Conservation (phyloP, 345 rosid genomes). For the Diplotaxis tenuifolia region DNA sequence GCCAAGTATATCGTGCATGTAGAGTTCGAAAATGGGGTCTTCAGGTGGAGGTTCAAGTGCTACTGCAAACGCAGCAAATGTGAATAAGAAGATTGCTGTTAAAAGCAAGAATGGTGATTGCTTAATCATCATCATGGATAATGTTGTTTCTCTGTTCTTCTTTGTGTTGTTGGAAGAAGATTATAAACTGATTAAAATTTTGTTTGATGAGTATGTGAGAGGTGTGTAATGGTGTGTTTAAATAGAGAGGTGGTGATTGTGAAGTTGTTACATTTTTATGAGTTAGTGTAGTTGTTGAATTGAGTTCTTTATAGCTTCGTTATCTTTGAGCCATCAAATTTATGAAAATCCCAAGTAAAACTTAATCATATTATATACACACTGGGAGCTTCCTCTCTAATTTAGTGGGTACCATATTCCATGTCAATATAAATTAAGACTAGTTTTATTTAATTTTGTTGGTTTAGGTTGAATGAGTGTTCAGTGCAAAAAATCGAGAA, state of each 20-base stretch:
- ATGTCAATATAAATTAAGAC: background rate
- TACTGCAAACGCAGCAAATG: conserved; percentile 35
- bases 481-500: background rate
- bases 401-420: background rate
- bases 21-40: conserved; percentile 66
- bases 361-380: background rate
- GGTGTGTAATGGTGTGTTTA: conserved; percentile 34
- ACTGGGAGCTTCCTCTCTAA: background rate
- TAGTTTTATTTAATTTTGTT: background rate
- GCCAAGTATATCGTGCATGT: conserved; percentile 90
- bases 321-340: background rate
- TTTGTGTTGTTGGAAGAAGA: conserved; percentile 4
- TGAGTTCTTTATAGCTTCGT: conserved; percentile 21
- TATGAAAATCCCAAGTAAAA: background rate
- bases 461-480: background rate
- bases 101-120: conserved; percentile 36
- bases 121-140: conserved; percentile 48
- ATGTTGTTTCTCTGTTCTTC: background rate
- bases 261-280: conserved; percentile 41
- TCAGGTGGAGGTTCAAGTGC: conserved; percentile 47
- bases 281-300: conserved; percentile 53
- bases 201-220: conserved; percentile 36
- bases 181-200: conserved; percentile 1
- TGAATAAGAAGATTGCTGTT: conserved; percentile 39
- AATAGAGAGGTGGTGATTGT: conserved; percentile 43